Percentiles rank a stretch among this genome's conserved stretches.
Evolutionary conservation across 2,329 filamentous ascomycete species (phyloP).

Genomic region (Ascochyta fabae): DNA sequence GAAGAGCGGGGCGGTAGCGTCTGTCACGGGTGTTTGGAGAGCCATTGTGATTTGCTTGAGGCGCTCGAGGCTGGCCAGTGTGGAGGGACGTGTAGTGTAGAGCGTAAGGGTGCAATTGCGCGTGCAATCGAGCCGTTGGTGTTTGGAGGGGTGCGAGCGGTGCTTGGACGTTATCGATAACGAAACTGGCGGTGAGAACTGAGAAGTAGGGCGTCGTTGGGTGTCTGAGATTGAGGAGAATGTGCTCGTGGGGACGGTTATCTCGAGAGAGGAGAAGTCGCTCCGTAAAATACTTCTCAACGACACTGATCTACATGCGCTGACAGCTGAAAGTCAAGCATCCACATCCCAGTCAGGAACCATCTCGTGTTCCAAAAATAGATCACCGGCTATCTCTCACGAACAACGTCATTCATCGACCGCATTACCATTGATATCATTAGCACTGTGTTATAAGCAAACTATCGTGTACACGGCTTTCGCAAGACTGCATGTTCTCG

Average conservation of each 20-base stretch:
- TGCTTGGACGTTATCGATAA: constrained; percentile 31
- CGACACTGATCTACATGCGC: not conserved
- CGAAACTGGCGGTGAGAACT: constrained; percentile 26
- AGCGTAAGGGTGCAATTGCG: not conserved
- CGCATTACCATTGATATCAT: constrained; percentile 1
- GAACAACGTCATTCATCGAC: not conserved
- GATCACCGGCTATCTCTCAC: not conserved
- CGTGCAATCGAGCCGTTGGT: constrained; percentile 4
- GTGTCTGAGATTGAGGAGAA: not conserved
- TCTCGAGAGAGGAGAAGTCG: not conserved
- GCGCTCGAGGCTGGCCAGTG: constrained; percentile 4
- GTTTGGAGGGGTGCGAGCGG: constrained; percentile 13
- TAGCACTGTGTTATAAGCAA: not conserved
- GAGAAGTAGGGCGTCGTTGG: constrained; percentile 7
- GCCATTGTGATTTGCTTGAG: constrained; percentile 10
- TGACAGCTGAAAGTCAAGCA: constrained; percentile 8
- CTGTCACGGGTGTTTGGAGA: constrained; percentile 25
- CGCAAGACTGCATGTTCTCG: no score
- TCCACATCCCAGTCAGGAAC: constrained; percentile 10
- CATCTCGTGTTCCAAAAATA: constrained; percentile 15
- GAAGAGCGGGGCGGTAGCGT: constrained; percentile 69
- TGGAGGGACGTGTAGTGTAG: not conserved
- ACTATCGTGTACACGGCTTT: not conserved
- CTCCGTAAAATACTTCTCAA: not conserved
- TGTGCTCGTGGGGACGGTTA: not conserved